A percentile compares a stretch with the other conserved stretches of the same genome.
phyloP scores from a whole-genome alignment of 1,284 basidiomycete genomes.

The Ustilago crameri region DNA sequence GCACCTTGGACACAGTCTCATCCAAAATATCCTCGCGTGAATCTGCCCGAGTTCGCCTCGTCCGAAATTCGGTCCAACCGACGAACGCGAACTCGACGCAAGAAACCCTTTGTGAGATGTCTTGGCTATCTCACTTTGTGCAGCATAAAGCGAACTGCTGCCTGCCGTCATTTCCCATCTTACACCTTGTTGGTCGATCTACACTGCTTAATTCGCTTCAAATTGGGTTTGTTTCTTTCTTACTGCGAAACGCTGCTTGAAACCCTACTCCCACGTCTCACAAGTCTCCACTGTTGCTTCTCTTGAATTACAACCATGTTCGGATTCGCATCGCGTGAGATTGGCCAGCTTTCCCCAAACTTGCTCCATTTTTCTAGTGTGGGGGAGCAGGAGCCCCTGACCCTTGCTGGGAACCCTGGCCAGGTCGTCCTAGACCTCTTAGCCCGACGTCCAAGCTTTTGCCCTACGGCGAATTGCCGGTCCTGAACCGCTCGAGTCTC shows the following conservation, averaged over 20 bases:
- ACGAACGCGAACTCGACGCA: neutral
- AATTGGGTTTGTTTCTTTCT: neutral
- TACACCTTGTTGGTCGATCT: too few species aligned
- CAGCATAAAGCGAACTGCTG: neutral
- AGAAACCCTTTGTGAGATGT: neutral
- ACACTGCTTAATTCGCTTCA: neutral
- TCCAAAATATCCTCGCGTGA: too few species aligned
- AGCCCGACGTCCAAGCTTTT: slow-evolving; percentile 26
- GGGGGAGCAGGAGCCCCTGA: neutral
- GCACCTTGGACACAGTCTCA: too few species aligned
- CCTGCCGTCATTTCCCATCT: too few species aligned
- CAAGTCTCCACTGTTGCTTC: too few species aligned
- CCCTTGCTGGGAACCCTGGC: slow-evolving; percentile 13
- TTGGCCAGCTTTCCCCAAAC: too few species aligned
- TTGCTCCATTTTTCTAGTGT: too few species aligned
- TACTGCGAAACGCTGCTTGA: too few species aligned
- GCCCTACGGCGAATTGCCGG: slow-evolving; percentile 10
- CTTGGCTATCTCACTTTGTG: slow-evolving; percentile 12
- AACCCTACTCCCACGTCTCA: too few species aligned
- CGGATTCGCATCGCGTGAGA: too few species aligned
- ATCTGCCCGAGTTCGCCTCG: neutral
- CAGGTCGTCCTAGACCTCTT: slow-evolving; percentile 23
- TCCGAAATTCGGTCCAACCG: slow-evolving; percentile 1
- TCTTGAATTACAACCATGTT: too few species aligned
- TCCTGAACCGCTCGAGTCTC: neutral